phyloP scores from a whole-genome alignment of 192 early-diverging fungal species.

The Podochytrium sp. region DNA sequence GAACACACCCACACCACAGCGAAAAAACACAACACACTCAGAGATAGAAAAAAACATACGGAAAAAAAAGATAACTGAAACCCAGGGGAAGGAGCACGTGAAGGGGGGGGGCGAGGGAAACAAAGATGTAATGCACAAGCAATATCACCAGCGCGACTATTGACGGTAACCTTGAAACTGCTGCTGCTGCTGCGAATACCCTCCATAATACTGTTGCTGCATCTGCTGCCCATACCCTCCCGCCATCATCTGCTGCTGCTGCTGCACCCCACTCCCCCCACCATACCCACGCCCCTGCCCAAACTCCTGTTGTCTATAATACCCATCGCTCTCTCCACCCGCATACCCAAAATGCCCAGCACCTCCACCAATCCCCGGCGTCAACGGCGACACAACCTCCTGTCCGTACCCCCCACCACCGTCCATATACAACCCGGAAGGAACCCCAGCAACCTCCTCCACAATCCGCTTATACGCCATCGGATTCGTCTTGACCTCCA shows the following conservation, averaged over 20 bases:
- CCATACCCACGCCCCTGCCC: neutral
- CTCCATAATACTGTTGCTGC: neutral
- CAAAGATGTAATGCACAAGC: too few species aligned
- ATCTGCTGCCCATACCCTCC: neutral
- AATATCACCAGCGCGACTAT: too few species aligned
- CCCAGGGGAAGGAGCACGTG: too few species aligned
- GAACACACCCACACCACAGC: too few species aligned
- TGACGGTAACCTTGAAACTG: constrained; percentile 27
- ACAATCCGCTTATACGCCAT: constrained; percentile 77
- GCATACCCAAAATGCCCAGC: neutral
- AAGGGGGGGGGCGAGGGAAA: too few species aligned
- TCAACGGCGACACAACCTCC: constrained; percentile 12
- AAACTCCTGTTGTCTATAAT: neutral
- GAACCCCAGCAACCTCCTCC: constrained; percentile 67
- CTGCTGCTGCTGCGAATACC: constrained; percentile 5
- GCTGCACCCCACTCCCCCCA: neutral
- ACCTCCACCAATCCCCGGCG: constrained; percentile 1
- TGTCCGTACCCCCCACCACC: neutral
- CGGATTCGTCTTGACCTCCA: constrained; percentile 67
- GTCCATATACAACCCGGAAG: neutral
- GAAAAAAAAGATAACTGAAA: too few species aligned
- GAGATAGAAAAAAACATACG: too few species aligned
- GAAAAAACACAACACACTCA: too few species aligned
- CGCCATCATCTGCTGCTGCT: neutral
- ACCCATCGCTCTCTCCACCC: neutral